Evolutionary conservation across 2,329 filamentous ascomycete species (phyloP).

Genomic region (Annulohypoxylon truncatum): DNA sequence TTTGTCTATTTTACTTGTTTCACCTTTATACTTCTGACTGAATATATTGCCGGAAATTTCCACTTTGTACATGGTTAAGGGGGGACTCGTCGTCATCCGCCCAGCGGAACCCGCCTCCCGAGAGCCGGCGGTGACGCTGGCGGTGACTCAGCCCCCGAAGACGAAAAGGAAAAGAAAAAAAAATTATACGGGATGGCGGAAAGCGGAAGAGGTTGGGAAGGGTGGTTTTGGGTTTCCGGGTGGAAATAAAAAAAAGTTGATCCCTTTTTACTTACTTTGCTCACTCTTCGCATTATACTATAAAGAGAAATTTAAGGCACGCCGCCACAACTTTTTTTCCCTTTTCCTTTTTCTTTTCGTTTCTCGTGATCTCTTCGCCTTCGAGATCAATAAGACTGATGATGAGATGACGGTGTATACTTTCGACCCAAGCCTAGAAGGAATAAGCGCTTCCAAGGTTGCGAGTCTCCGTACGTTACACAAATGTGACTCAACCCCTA

Average conservation of each 20-base stretch:
- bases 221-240: background rate
- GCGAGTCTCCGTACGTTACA: conserved; percentile 10
- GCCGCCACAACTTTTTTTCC: conserved; percentile 12
- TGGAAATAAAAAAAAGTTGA: conserved; percentile 3
- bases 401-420: background rate
- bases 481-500: conserved; percentile 22
- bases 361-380: background rate
- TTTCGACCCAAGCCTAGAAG: background rate
- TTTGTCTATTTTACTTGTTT: conserved; percentile 2
- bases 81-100: background rate
- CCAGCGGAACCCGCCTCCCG: background rate
- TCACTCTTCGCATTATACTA: conserved; percentile 9
- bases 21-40: conserved; percentile 17
- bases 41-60: conserved; percentile 20
- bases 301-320: conserved; percentile 32
- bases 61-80: conserved; percentile 24
- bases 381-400: background rate
- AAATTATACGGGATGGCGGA: background rate
- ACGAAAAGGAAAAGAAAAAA: conserved; percentile 6
- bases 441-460: conserved; percentile 6
- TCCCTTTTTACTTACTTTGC: background rate
- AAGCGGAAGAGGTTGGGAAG: background rate
- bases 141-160: background rate
- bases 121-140: conserved; percentile 3
- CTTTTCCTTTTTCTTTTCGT: background rate